These are phyloP conservation scores for Phytophthora crassamura DNA, from an alignment of 352 stramenopile species.

Conservation along the genomic window DNA sequence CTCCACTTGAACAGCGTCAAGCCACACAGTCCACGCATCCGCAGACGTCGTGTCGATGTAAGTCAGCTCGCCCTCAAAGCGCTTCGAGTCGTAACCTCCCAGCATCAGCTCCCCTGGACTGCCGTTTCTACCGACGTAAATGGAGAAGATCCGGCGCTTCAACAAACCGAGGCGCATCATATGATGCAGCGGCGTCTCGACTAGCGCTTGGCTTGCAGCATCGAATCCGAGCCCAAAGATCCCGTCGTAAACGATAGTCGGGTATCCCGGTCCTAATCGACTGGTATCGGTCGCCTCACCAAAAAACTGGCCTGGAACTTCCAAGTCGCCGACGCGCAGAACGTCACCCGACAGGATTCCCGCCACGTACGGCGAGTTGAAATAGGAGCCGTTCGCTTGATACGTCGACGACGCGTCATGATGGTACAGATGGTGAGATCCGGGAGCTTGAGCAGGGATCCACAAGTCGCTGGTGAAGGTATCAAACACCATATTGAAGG, in stretches of 20 bases:
- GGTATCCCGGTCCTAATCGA: conserved; percentile 92
- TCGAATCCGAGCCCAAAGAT: conserved; percentile 95
- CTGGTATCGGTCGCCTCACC: conserved; percentile 90
- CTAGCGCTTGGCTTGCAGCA: conserved; percentile 82
- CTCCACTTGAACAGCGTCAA: conserved; percentile 55
- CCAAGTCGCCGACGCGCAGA: too few relatives aligned
- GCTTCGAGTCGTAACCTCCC: conserved; percentile 63
- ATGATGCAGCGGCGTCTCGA: conserved; percentile 91
- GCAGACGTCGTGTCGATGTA: conserved; percentile 68
- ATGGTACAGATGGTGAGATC: conserved; percentile 75
- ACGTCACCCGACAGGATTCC: conserved; percentile 42
- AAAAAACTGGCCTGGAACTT: conserved; percentile 47
- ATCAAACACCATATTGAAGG: conserved; percentile 94
- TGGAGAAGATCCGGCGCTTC: conserved; percentile 89
- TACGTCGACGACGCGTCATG: conserved; percentile 79
- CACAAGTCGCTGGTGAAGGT: conserved; percentile 95
- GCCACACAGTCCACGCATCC: conserved; percentile 48
- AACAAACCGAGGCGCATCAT: conserved; percentile 87
- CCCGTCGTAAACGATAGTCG: conserved; percentile 94
- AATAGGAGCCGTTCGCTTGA: conserved; percentile 84
- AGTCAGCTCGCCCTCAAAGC: conserved; percentile 92
- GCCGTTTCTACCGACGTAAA: conserved; percentile 88
- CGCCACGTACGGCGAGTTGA: conserved; percentile 93
- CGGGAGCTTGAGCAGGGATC: conserved; percentile 73
- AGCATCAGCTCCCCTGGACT: conserved; percentile 59